These are phyloP conservation scores for Aspergillus sp. DNA, from an alignment of 2,329 filamentous ascomycete genomes.

Conservation along the genomic window DNA sequence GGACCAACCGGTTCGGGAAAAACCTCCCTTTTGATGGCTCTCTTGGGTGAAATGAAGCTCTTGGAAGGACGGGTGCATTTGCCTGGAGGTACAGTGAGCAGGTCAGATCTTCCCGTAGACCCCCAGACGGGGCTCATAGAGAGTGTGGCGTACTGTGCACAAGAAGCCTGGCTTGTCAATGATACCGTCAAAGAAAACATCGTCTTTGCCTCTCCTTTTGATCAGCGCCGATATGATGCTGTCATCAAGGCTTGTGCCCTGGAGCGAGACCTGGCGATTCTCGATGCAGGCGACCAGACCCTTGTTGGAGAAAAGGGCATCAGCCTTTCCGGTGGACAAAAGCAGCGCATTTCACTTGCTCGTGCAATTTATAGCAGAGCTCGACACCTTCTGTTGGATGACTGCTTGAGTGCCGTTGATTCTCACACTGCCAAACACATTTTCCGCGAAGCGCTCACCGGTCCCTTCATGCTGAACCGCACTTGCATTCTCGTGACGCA, in stretches of 20 bases:
- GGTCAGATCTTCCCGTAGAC: constrained; percentile 79
- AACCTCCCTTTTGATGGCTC: constrained; percentile 90
- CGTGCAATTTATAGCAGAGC: constrained; percentile 95
- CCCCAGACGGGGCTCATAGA: constrained; percentile 84
- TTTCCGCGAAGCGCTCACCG: constrained; percentile 87
- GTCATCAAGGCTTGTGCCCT: constrained; percentile 90
- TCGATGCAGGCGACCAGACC: constrained; percentile 89
- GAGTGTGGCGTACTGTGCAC: constrained; percentile 92
- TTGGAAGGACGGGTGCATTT: constrained; percentile 78
- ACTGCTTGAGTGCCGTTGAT: constrained; percentile 94
- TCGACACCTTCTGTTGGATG: constrained; percentile 84
- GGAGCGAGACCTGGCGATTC: constrained; percentile 85
- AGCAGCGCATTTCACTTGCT: constrained; percentile 95
- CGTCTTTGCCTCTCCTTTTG: constrained; percentile 76
- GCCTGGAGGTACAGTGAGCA: constrained; percentile 73
- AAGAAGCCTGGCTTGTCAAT: constrained; percentile 96
- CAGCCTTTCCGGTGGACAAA: constrained; percentile 92
- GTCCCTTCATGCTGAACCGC: constrained; percentile 80
- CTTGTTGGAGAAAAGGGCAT: constrained; percentile 97
- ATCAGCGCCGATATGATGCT: constrained; percentile 79
- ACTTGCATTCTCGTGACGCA: constrained; percentile 96
- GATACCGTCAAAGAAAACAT: constrained; percentile 96
- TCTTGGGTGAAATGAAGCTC: constrained; percentile 93
- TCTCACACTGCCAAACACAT: constrained; percentile 98
- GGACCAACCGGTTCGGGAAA: constrained; percentile 94